Evolutionary conservation across 2,329 filamentous ascomycete species (phyloP), one percentile per base, ranked within the genome.

Genomic region (Colletotrichum graminicola): DNA sequence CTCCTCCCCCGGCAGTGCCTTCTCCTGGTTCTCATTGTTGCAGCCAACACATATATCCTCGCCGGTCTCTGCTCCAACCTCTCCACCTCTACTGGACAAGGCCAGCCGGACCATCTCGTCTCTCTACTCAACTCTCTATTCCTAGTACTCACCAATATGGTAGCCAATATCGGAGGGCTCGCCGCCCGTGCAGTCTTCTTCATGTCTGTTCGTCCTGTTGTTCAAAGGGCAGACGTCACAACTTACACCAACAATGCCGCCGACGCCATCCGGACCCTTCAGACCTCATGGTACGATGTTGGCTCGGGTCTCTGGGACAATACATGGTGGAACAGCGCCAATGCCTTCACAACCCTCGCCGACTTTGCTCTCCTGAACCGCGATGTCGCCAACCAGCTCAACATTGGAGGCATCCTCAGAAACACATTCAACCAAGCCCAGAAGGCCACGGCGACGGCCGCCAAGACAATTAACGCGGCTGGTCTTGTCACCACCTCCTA

Each of bases 241-340:
- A 43, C 71, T 57, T 85, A 85, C 75, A 76, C 78, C 12, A 73
- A 74, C 18, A 75, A 81, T 63, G 75, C 84, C 4, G 75, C 76
- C 4, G 65, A 74, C 21, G 80, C 81, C 7, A 81, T 83, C 51
- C 74, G 80, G 45, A 77, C 84, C 7, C 82, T 93, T 1, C 89
- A 92, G 75, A 71, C 74, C 3, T 74, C 79, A 21, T 93, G 88
- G 87, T 93, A 93, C 78, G 86, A 91, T 76, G 68, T 79, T 3
- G 76, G 77, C 6, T 89, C 85, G 1, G 92, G 92, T 4, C 82
- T 92, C 16, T 94, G 90, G 90, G 80, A 88, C 66, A 86, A 86
- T 0, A 85, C 87, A 10, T 94, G 92, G 92, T 94, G 92, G 92
- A 93, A 93, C 76, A 87, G 87, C 64, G 92, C 88, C 55, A 94